Percentiles rank a stretch among this genome's conserved stretches.
Evolutionary conservation across 2,329 filamentous ascomycete species (phyloP).

Genomic region (Fusarium brevicatenulatum): DNA sequence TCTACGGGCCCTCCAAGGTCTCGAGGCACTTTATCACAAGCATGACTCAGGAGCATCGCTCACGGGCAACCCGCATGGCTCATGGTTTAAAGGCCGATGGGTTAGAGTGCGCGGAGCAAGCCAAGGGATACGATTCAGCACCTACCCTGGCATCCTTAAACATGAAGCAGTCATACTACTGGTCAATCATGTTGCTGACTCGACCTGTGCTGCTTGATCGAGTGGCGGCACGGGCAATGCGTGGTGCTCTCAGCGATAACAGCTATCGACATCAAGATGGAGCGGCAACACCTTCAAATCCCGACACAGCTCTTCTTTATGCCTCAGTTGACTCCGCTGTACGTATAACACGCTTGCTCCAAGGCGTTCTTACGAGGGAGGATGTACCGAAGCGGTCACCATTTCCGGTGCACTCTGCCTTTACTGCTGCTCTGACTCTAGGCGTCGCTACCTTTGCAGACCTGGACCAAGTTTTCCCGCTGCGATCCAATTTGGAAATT

Average conservation of each 20-base stretch:
- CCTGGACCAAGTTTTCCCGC: not conserved
- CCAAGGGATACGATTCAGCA: not conserved
- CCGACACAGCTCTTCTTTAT: not conserved
- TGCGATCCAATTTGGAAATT: not conserved
- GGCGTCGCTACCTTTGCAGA: not conserved
- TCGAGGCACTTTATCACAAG: not conserved
- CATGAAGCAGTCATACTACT: not conserved
- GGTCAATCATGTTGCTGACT: not conserved
- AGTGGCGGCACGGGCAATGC: not conserved
- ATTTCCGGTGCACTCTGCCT: not conserved
- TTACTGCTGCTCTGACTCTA: not conserved
- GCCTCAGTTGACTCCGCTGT: not conserved
- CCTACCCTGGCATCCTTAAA: accelerated
- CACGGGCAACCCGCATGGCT: not conserved
- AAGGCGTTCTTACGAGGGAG: accelerated
- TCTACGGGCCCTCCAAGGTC: not conserved
- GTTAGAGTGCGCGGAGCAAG: not conserved
- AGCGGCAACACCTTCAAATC: accelerated
- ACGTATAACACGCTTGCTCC: not conserved
- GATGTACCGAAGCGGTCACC: not conserved
- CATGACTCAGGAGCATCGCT: not conserved
- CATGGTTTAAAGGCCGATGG: accelerated
- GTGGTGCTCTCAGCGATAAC: not conserved
- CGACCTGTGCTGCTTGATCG: not conserved
- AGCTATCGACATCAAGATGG: too few species aligned